Evolutionary conservation across 331 rosid genomes (phyloP), one percentile per base, ranked within the genome.

Genomic region (Malus hybrid): DNA sequence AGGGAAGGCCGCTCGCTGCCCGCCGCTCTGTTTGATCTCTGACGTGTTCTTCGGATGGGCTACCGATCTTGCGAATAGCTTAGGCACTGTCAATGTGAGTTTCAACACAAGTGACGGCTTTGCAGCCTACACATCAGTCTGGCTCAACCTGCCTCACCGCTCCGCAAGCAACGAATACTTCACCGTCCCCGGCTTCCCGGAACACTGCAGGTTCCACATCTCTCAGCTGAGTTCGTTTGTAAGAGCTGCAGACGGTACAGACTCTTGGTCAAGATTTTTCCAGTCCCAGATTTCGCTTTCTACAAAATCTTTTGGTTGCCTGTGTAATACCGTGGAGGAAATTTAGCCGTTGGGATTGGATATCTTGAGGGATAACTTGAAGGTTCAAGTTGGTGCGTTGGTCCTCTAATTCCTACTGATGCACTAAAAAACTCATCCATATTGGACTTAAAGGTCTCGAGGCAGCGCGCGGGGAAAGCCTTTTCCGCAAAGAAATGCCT

Each of bases 91-190:
- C 73, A 86, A 72, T 15, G 71, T 89, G 15, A 1, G 52, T 11
- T 89, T 89, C 87, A 67, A 87, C 28, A 91, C 93, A 44, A 60
- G 86, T 60, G 93, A 91, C 61, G 95, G 97, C 77, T 72, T 88
- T 20, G n/a, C 89, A 33, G 84, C 80, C 10, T 80, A 73, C 64
- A 0, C 46, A 13, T 84, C 87, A 2, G 16, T 80, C 5, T 83
- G 84, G 85, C 65, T 68, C 19, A 39, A 80, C 32, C 71, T 84
- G 36, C 87, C 87, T 2, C 85, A 84, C 29, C 78, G 72, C n/a
- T 27, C 8, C 3, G 27, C 39, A 1, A n/a, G 67, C 48, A 48
- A 81, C 29, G 80, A 83, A 5, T 85, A 77, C 81, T 89, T 89
- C 44, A 33, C 34, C 8, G 22, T 82, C 11, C 93, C 89, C 0